Evolutionary conservation across 495 filamentous ascomycete species (phyloP).

Genomic region (Trypethelium eluteriae): DNA sequence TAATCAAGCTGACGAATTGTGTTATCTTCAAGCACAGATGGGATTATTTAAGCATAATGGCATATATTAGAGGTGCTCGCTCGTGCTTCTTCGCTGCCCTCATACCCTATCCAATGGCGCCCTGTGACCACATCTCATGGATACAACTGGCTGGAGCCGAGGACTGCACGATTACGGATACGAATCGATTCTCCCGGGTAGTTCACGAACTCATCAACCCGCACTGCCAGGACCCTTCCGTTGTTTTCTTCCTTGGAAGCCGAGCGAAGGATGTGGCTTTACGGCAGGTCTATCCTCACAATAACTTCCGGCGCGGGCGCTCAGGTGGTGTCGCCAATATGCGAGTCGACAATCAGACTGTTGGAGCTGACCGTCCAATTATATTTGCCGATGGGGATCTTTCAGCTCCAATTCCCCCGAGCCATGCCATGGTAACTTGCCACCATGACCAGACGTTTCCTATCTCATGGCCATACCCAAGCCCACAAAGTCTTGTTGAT

Average conservation of each 20-base stretch:
- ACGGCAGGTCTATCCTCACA: not conserved
- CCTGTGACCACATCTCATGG: slow-evolving; percentile 12
- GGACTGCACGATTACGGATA: not conserved
- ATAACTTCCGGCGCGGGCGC: not conserved
- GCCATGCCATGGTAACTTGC: not conserved
- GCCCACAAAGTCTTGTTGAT: not conserved
- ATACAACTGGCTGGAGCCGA: slow-evolving; percentile 6
- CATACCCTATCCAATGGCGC: not conserved
- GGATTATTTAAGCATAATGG: not conserved
- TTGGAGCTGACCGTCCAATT: not conserved
- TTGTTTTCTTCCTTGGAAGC: slow-evolving; percentile 9
- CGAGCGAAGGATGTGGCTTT: slow-evolving; percentile 7
- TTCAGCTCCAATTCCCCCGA: not conserved
- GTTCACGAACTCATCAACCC: not conserved
- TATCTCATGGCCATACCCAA: not conserved
- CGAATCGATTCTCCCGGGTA: not conserved
- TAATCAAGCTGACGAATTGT: not conserved
- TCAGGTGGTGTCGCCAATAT: not conserved
- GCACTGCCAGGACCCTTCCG: not conserved
- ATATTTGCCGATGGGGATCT: slow-evolving; percentile 3
- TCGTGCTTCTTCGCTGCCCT: not conserved
- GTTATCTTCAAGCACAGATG: not conserved
- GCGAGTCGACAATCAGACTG: not conserved
- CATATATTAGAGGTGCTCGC: not conserved
- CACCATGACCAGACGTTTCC: not conserved